These are phyloP conservation scores for Nakazawaea laoshanensis DNA, from an alignment of 805 yeast species.

Conservation along the genomic window DNA sequence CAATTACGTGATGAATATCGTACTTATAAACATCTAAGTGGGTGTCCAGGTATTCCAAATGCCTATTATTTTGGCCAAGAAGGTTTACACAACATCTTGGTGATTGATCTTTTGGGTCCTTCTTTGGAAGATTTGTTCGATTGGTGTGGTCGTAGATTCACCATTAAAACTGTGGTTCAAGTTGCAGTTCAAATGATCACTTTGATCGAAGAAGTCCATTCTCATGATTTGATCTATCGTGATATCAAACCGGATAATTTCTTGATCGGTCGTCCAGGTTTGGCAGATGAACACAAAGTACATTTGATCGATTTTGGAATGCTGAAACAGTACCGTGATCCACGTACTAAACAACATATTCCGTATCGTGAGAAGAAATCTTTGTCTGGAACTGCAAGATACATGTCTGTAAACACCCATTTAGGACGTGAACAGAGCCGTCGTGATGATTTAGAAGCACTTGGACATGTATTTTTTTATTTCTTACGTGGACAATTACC, in stretches of 20 bases:
- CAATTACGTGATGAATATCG: conserved; percentile 95
- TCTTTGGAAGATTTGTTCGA: conserved; percentile 93
- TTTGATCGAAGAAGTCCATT: conserved; percentile 80
- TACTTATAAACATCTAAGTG: conserved; percentile 82
- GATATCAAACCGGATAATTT: conserved; percentile 98
- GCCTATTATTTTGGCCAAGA: conserved; percentile 99
- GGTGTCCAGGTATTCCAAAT: conserved; percentile 80
- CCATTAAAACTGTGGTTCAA: conserved; percentile 83
- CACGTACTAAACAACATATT: conserved; percentile 89
- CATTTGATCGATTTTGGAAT: conserved; percentile 95
- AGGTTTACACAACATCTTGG: conserved; percentile 91
- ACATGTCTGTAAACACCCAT: conserved; percentile 97
- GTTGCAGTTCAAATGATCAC: conserved; percentile 92
- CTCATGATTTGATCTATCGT: conserved; percentile 84
- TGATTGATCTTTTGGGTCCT: conserved; percentile 92
- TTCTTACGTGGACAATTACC: conserved; percentile 91
- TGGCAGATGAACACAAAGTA: conserved; percentile 76
- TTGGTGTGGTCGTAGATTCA: conserved; percentile 93
- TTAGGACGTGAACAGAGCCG: conserved; percentile 95
- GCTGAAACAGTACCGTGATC: conserved; percentile 98
- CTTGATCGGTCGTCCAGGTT: conserved; percentile 81
- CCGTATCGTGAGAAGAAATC: conserved; percentile 96
- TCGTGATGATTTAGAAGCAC: conserved; percentile 91
- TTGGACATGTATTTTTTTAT: conserved; percentile 95
- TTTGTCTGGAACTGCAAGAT: conserved; percentile 95